These are phyloP conservation scores for Neurospora africana DNA, from an alignment of 495 filamentous ascomycete species.

Conservation along the genomic window DNA sequence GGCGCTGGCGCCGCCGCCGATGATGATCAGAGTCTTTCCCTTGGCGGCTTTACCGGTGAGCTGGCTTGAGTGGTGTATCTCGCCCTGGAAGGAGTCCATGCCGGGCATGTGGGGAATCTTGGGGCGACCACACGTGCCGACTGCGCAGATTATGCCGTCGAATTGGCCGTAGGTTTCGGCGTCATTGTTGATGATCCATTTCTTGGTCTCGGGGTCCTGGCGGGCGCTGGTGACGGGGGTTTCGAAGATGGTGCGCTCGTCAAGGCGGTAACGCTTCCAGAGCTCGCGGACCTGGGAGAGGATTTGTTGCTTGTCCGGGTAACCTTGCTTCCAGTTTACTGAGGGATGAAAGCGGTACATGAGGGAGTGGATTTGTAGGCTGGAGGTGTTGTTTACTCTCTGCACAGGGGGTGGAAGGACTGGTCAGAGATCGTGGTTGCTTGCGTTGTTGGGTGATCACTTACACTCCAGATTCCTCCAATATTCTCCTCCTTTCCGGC, in stretches of 20 bases:
- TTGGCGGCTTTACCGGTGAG: constrained; percentile 54
- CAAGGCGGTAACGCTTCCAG: constrained; percentile 67
- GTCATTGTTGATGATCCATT: constrained; percentile 68
- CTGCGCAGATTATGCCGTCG: constrained; percentile 65
- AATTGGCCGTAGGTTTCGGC: constrained; percentile 51
- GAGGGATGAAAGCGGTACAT: constrained; percentile 88
- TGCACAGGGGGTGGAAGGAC: constrained; percentile 15
- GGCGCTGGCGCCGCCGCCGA: constrained; percentile 72
- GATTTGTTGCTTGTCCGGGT: constrained; percentile 66
- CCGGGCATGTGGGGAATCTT: constrained; percentile 59
- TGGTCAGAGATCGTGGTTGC: neutral
- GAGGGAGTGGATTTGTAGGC: constrained; percentile 71
- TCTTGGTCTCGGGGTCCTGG: constrained; percentile 48
- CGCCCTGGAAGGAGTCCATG: constrained; percentile 55
- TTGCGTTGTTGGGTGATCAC: constrained; percentile 12
- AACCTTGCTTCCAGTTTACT: constrained; percentile 59
- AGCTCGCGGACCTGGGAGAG: constrained; percentile 56
- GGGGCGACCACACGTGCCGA: constrained; percentile 71
- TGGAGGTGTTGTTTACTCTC: constrained; percentile 74
- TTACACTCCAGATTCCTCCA: constrained; percentile 79
- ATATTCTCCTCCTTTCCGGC: constrained; percentile 49
- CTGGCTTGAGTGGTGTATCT: constrained; percentile 62
- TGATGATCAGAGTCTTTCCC: constrained; percentile 61
- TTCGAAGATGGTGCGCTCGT: constrained; percentile 60
- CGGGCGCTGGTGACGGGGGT: constrained; percentile 57